Conservation (phyloP, 257 asterid genomes). For the Ocimum tenuiflorum region DNA sequence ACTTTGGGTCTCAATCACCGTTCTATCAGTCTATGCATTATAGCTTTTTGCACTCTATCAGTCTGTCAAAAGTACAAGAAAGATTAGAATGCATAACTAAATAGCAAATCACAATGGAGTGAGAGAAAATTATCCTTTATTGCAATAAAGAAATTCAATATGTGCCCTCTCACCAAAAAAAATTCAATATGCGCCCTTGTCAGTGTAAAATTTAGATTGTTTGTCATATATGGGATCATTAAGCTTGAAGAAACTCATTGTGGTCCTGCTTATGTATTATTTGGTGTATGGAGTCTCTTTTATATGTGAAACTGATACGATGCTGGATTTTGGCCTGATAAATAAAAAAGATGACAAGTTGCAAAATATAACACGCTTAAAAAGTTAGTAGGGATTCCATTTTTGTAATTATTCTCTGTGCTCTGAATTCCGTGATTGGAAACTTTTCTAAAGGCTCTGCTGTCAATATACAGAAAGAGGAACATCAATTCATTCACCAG, state of each 20-base stretch:
- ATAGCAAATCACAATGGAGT: background rate
- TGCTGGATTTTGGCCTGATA: background rate
- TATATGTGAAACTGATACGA: background rate
- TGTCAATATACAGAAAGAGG: conserved; percentile 59
- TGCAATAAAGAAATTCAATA: background rate
- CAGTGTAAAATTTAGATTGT: background rate
- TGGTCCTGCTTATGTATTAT: background rate
- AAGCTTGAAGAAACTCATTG: conserved; percentile 3
- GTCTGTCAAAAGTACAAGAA: conserved; percentile 2
- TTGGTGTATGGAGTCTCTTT: background rate
- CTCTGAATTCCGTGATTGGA: conserved; percentile 5
- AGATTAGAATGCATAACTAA: conserved; percentile 4
- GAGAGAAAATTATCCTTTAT: background rate
- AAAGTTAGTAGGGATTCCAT: background rate
- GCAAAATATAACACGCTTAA: conserved; percentile 1
- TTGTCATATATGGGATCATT: background rate
- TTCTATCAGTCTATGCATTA: background rate
- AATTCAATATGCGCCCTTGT: background rate
- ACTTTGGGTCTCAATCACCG: no score
- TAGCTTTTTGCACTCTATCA: conserved; percentile 2
- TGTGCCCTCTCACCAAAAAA: background rate
- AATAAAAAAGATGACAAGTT: background rate
- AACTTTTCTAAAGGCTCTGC: conserved; percentile 4
- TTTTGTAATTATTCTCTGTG: background rate
- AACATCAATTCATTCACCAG: conserved; percentile 75